Percentiles rank a stretch among this genome's conserved stretches.
These are phyloP conservation scores for Sclerotinia glacialis DNA, from an alignment of 2,329 filamentous ascomycete species.

Conservation along the genomic window DNA sequence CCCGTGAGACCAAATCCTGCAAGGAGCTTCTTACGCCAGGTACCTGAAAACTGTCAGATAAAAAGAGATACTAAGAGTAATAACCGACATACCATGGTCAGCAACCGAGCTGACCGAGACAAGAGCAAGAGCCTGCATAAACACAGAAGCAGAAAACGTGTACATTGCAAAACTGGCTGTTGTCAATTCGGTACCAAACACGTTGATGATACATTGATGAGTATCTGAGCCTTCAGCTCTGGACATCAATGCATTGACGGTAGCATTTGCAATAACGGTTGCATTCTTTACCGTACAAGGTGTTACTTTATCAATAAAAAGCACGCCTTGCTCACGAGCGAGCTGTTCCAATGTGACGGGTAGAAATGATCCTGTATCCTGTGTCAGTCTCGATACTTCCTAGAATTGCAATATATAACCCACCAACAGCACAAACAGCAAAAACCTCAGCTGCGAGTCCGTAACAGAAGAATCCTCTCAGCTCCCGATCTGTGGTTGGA, in stretches of 20 bases:
- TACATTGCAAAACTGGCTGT: constrained; percentile 98
- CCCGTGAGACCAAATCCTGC: constrained; percentile 81
- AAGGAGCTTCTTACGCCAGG: constrained; percentile 82
- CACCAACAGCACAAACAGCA: constrained; percentile 82
- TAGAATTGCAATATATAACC: constrained; percentile 35
- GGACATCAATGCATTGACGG: constrained; percentile 29
- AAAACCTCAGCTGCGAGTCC: constrained; percentile 95
- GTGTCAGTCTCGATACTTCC: constrained; percentile 39
- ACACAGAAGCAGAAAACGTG: constrained; percentile 87
- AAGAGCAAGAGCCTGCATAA: constrained; percentile 83
- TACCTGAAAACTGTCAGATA: constrained; percentile 38
- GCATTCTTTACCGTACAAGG: constrained; percentile 60
- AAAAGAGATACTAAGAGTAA: not conserved
- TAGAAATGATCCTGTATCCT: constrained; percentile 70
- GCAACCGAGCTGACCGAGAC: constrained; percentile 94
- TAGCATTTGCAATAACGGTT: constrained; percentile 23
- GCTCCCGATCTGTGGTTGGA: constrained; percentile 78
- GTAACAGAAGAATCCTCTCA: constrained; percentile 92
- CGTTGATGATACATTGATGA: constrained; percentile 66
- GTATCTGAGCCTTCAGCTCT: constrained; percentile 32
- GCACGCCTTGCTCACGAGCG: constrained; percentile 84
- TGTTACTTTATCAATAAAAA: constrained; percentile 71
- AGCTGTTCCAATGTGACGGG: constrained; percentile 93
- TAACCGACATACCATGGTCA: constrained; percentile 66
- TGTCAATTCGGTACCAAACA: constrained; percentile 83